phyloP scores from a whole-genome alignment of 2,329 filamentous ascomycete species.

The Cladosporium austrohemisphaericum region DNA sequence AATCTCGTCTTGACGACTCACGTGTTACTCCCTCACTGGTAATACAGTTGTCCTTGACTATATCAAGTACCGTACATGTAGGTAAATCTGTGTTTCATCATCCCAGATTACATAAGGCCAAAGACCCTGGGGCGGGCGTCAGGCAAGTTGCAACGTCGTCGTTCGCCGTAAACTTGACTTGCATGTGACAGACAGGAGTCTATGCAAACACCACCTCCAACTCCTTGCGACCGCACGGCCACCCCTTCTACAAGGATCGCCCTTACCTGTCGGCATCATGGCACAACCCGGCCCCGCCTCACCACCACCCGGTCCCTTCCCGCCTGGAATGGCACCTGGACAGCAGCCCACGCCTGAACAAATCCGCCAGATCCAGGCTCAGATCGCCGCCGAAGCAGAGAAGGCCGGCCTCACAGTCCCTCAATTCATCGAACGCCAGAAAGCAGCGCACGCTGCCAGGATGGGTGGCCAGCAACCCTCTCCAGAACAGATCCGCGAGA shows the following conservation, averaged over 20 bases:
- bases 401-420: slow-evolving; percentile 81
- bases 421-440: slow-evolving; percentile 65
- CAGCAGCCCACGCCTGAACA: slow-evolving; percentile 75
- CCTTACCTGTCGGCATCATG: slow-evolving; percentile 14
- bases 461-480: slow-evolving; percentile 58
- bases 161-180: neutral
- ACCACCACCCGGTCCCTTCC: slow-evolving; percentile 5
- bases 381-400: slow-evolving; percentile 76
- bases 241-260: neutral
- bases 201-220: neutral
- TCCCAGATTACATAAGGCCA: neutral
- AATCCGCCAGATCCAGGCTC: slow-evolving; percentile 76
- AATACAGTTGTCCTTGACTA: no score
- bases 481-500: slow-evolving; percentile 78
- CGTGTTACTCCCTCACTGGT: no score
- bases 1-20: no score
- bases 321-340: slow-evolving; percentile 29
- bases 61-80: no score
- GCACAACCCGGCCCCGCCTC: slow-evolving; percentile 20
- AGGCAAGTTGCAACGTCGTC: slow-evolving; percentile 8
- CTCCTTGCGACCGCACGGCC: neutral
- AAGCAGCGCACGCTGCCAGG: slow-evolving; percentile 52
- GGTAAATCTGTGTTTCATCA: neutral
- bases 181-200: no score
- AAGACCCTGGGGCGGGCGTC: slow-evolving; percentile 1